These are phyloP conservation scores for Mucor racemosus DNA, from an alignment of 371 early-diverging fungal species.

Conservation along the genomic window DNA sequence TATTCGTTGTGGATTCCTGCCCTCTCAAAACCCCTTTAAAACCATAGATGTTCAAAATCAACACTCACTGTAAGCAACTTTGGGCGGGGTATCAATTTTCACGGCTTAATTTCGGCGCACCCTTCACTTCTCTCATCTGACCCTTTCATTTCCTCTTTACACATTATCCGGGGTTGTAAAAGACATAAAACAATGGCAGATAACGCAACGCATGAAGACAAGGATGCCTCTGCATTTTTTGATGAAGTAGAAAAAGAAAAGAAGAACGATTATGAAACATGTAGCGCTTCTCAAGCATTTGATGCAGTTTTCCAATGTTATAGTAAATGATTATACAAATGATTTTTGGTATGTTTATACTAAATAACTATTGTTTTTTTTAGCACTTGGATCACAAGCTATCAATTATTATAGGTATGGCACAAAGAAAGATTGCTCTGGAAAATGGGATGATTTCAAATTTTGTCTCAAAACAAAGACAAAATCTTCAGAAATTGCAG, in stretches of 20 bases:
- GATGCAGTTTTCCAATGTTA: constrained; percentile 50
- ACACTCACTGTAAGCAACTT: too few relatives aligned
- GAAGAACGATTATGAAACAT: constrained; percentile 36
- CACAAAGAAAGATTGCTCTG: constrained; percentile 47
- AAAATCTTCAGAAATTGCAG: constrained; percentile 42
- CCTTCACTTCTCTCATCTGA: background rate
- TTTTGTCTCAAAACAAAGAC: constrained; percentile 48
- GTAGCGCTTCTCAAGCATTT: constrained; percentile 45
- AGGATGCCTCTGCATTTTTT: constrained; percentile 43
- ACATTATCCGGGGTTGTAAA: background rate
- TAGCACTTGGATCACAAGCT: constrained; percentile 50
- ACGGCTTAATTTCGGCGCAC: too few relatives aligned
- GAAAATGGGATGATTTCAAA: constrained; percentile 49
- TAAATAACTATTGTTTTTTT: background rate
- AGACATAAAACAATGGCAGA: background rate
- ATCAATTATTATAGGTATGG: constrained; percentile 53
- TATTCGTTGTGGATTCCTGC: too few relatives aligned
- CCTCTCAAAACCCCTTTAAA: too few relatives aligned
- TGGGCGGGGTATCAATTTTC: too few relatives aligned
- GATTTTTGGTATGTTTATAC: background rate
- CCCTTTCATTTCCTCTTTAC: background rate
- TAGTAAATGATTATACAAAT: constrained; percentile 25
- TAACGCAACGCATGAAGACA: constrained; percentile 25
- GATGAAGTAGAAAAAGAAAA: constrained; percentile 46
- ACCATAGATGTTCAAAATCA: too few relatives aligned